Base-by-base conservation (phyloP, 352 stramenopile genomes). In the Pythium monospermum region DNA sequence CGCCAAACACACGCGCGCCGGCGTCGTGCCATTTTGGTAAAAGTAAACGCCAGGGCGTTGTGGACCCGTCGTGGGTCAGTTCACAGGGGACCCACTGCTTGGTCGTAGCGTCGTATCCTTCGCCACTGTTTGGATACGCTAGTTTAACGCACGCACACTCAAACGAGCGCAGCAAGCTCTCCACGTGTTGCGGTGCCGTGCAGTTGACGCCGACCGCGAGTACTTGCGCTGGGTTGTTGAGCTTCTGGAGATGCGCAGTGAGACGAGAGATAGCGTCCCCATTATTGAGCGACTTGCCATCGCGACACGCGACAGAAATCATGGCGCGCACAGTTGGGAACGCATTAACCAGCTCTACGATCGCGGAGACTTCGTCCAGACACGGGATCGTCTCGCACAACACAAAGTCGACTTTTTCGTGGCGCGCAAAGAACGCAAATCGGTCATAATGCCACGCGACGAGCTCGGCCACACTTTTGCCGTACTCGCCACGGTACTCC, bases 331-430 rank as follows among this genome's bases (percentile, higher is more conserved):
- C 66, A 7, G 45, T 49, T 6, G 74, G 77, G 48, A 76, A 70
- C 25, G 80, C 74, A 60, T 95, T 85, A 8, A 94, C 63, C 30
- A 92, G 60, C 32, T 83, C 48, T n/a, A 93, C 61, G 40, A 94
- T 77, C 3, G 82, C 85, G 19, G 79, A 70, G 15, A 91, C 80
- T 51, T 96, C 85, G 19, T 73, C 71, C 18, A 96, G 65, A 40
- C 82, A 94, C 26, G 85, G 85, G 19, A 96, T 82, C 18, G 85
- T 96, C 76, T 96, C 85, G 53, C 79, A 91, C 22, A 91, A 69
- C 12, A 94, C 38, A 19, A 94, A 76, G 65, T 94, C 77, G 0
- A 73, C 80, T 5, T 73, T 64, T 12, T 57, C 23, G 45, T 71
- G 73, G 30, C 57, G 59, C 4, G 66, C 53, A 46, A 96, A 85